Conservation (phyloP, 2,329 filamentous ascomycete genomes). For the Calonectria pteridis region DNA sequence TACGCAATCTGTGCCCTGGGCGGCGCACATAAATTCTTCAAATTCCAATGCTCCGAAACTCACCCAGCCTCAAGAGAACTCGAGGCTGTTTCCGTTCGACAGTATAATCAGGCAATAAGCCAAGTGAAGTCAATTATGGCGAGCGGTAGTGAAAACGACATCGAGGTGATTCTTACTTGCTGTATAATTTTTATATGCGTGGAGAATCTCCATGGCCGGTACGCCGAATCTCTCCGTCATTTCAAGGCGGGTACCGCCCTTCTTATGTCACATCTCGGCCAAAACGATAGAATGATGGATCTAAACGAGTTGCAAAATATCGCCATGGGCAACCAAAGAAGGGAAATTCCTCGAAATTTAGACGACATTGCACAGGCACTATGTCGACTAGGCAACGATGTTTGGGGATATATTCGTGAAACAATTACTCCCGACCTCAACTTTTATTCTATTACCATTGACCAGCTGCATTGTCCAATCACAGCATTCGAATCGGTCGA, state of each 20-base stretch:
- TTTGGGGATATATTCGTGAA: background rate
- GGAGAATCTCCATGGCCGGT: conserved; percentile 2
- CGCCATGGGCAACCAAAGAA: background rate
- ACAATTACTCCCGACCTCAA: background rate
- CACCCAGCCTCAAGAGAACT: background rate
- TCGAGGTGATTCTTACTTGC: background rate
- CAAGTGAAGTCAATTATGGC: background rate
- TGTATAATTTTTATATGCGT: background rate
- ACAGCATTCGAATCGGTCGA: background rate
- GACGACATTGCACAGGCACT: background rate
- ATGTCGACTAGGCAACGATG: background rate
- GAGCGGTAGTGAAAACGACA: background rate
- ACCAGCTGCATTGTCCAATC: background rate
- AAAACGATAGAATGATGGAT: background rate
- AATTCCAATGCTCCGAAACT: background rate
- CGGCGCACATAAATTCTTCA: background rate
- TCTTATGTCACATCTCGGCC: background rate
- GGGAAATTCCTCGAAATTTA: background rate
- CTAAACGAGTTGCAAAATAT: background rate
- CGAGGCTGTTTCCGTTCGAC: background rate
- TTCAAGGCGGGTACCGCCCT: background rate
- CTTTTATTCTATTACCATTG: background rate
- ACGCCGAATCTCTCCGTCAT: background rate
- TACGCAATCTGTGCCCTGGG: background rate
- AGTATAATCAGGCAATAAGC: background rate